Conservation (phyloP, 1,139 yeast genomes). For the Nakaseomyces bracarensis region DNA sequence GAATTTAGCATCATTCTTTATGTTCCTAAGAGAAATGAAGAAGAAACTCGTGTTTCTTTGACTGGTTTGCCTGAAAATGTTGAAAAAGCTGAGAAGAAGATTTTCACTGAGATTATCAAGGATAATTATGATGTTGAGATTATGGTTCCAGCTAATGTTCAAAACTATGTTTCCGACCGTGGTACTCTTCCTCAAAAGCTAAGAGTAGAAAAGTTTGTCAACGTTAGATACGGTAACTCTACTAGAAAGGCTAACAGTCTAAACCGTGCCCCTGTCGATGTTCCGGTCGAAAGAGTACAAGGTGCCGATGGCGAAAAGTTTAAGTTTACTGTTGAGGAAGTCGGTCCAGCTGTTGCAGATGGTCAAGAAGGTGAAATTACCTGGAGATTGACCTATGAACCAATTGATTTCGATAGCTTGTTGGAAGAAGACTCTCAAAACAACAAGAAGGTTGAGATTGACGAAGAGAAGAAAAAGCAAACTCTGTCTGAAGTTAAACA, state of each 20-base stretch:
- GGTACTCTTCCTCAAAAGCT: constrained; percentile 58
- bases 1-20: constrained; percentile 56
- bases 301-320: constrained; percentile 39
- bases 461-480: constrained; percentile 19
- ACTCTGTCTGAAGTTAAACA: constrained; percentile 24
- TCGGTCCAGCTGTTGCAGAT: constrained; percentile 20
- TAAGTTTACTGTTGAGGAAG: constrained; percentile 42
- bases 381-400: constrained; percentile 49
- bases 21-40: constrained; percentile 57
- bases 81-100: constrained; percentile 47
- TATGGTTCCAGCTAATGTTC: constrained; percentile 50
- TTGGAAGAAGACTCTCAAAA: constrained; percentile 35
- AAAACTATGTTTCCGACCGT: constrained; percentile 56
- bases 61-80: constrained; percentile 58
- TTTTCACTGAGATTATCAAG: constrained; percentile 42
- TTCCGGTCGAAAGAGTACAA: constrained; percentile 44
- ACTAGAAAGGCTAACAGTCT: constrained; percentile 45
- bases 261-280: constrained; percentile 35
- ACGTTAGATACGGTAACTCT: constrained; percentile 52
- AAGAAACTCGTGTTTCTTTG: constrained; percentile 38
- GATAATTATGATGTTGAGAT: constrained; percentile 39
- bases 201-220: constrained; percentile 47
- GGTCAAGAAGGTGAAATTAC: constrained; percentile 42
- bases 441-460: constrained; percentile 22
- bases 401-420: constrained; percentile 26